phyloP scores from a whole-genome alignment of 352 stramenopile genomes.

The Saprolegnia diclina region DNA sequence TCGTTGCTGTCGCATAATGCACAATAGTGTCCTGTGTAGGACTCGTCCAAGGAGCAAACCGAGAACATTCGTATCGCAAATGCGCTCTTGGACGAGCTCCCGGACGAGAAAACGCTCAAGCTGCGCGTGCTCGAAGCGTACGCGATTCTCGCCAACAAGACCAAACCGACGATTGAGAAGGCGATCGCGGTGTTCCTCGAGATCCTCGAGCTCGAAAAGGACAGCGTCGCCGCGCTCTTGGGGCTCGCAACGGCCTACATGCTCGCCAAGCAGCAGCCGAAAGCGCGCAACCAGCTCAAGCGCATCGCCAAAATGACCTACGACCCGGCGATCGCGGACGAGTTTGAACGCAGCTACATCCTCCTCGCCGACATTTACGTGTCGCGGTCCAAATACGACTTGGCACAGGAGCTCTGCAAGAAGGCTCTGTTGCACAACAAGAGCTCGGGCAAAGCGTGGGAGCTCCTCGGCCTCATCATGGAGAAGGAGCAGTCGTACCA shows the following conservation, averaged over 20 bases:
- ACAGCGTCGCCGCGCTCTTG: slow-evolving; percentile 89
- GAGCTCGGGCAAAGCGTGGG: slow-evolving; percentile 87
- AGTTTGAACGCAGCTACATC: slow-evolving; percentile 92
- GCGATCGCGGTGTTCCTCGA: slow-evolving; percentile 88
- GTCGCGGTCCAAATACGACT: slow-evolving; percentile 86
- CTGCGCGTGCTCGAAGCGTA: slow-evolving; percentile 86
- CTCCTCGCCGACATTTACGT: slow-evolving; percentile 93
- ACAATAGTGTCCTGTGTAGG: slow-evolving; percentile 29
- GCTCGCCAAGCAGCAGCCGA: slow-evolving; percentile 88
- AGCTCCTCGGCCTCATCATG: slow-evolving; percentile 90
- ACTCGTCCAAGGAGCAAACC: slow-evolving; percentile 56
- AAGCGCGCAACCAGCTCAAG: slow-evolving; percentile 93
- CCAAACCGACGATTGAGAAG: slow-evolving; percentile 81
- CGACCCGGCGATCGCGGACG: slow-evolving; percentile 78
- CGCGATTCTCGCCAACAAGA: slow-evolving; percentile 67
- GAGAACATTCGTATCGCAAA: slow-evolving; percentile 87
- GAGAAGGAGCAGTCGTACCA: slow-evolving; percentile 93
- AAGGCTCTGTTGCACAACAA: slow-evolving; percentile 91
- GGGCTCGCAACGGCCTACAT: slow-evolving; percentile 88
- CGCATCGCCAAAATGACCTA: slow-evolving; percentile 92
- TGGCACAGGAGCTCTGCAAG: slow-evolving; percentile 91
- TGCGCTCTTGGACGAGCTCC: slow-evolving; percentile 82
- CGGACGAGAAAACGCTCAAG: slow-evolving; percentile 39
- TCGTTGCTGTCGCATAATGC: slow-evolving; percentile 25
- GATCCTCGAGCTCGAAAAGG: slow-evolving; percentile 80